Evolutionary conservation across 768 basidiomycete genomes (phyloP), one percentile per base, ranked within the genome.

Genomic region (Symmetrospora coprosmae): DNA sequence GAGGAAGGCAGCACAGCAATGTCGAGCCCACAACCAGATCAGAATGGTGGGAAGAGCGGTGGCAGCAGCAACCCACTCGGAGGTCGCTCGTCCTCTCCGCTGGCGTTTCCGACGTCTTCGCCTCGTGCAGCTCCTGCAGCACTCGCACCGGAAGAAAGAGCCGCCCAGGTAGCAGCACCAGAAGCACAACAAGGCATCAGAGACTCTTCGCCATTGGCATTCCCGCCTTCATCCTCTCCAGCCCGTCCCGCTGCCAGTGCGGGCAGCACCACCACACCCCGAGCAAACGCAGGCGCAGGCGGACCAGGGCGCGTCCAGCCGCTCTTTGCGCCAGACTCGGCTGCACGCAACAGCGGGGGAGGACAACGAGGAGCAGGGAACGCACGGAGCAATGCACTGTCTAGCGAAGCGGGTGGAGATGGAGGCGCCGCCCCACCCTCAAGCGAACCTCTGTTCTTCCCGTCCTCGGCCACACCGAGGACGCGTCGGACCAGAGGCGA

Each of bases 401-500:
- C 23, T 21, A 49, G 53, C 50, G 48, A 28, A 23, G 11, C 43
- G n/a, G 38, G 13, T 25, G 4, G 9, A 4, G 30, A 33, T 0
- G 52, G 67, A 9, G 62, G 59, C 27, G 62, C 52, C 47, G 63
- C 66, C 17, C 30, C 27, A 7, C 31, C 31, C 38, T 50, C 60
- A 39, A 55, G 69, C 38, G 71, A 73, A 19, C 74, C 75, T 2
- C 67, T 75, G 13, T 75, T 76, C 74, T 75, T 75, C 67, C 74
- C 75, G 30, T 71, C 71, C 74, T 75, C 35, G 53, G 73, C 66
- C 39, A 33, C 63, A 67, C 72, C 25, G 68, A 73, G 45, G 73
- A 72, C 71, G 66, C 76, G 1, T 73, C 77, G 7, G 85, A 86
- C 0, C 86, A 81, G 90, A 34, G 89, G 90, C 2, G 90, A 94